phyloP scores from a whole-genome alignment of 176 grass and related monocot species.

The Zoysia pacifica region DNA sequence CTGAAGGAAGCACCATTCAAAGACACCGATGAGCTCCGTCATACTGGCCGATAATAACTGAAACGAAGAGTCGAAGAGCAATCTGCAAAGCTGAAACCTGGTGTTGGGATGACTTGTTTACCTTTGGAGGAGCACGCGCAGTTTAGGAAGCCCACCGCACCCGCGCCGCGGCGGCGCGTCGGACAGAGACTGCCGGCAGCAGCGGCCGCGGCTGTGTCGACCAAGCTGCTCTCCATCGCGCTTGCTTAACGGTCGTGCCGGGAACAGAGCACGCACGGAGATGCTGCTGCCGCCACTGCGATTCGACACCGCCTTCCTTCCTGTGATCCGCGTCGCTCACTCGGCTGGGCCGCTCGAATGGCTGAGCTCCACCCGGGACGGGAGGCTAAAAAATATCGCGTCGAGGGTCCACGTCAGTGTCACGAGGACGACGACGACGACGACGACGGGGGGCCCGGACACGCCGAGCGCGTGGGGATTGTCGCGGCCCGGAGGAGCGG shows the following conservation, averaged over 20 bases:
- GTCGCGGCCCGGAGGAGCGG: constrained; percentile 45
- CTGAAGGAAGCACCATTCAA: not conserved
- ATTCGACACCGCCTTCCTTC: not conserved
- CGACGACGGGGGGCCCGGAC: constrained; percentile 29
- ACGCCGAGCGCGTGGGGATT: constrained; percentile 43
- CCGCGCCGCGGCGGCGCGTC: constrained; percentile 11
- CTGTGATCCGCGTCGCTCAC: not conserved
- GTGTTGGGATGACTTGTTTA: not conserved
- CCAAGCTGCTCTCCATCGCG: constrained; percentile 43
- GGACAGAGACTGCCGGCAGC: constrained; percentile 19
- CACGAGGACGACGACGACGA: constrained; percentile 13
- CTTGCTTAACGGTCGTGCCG: not conserved
- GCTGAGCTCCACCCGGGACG: constrained; percentile 38
- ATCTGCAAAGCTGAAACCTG: not conserved
- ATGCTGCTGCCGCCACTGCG: not conserved
- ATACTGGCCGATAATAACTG: not conserved
- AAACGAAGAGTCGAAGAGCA: not conserved
- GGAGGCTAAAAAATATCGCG: constrained; percentile 41
- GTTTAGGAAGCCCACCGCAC: constrained; percentile 26
- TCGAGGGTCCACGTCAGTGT: constrained; percentile 7
- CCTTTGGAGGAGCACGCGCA: constrained; percentile 37
- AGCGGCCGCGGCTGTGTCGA: constrained; percentile 18
- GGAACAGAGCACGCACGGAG: not conserved
- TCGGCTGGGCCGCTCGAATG: constrained; percentile 5
- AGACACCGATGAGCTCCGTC: not conserved